Evolutionary conservation across 805 yeast species (phyloP).

Genomic region (Kuraishia floccosa): DNA sequence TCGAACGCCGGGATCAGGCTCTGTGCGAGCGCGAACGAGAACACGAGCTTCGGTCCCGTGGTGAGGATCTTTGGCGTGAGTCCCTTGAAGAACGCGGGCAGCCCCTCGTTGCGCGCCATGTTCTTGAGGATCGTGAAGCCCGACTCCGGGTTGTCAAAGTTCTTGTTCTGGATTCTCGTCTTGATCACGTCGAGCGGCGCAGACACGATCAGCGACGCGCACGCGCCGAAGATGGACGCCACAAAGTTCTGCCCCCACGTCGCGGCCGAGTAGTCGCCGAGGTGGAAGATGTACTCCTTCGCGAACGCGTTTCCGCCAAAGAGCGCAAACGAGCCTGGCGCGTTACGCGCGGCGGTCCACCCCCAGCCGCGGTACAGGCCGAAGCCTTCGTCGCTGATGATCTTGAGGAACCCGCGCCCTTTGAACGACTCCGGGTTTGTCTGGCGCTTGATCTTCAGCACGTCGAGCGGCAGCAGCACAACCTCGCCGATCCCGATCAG

Average conservation of each 20-base stretch:
- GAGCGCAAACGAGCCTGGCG: constrained; percentile 96
- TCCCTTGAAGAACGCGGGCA: constrained; percentile 89
- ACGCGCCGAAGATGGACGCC: constrained; percentile 93
- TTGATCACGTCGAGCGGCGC: constrained; percentile 98
- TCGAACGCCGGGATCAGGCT: constrained; percentile 95
- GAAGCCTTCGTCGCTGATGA: constrained; percentile 83
- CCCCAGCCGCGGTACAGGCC: constrained; percentile 98
- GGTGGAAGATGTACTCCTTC: constrained; percentile 85
- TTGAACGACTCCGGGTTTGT: constrained; percentile 99
- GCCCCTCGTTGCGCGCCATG: constrained; percentile 86
- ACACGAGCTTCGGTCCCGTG: constrained; percentile 96
- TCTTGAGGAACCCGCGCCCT: constrained; percentile 91
- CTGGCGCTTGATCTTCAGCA: constrained; percentile 95
- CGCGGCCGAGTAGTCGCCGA: constrained; percentile 79
- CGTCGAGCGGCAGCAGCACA: constrained; percentile 90
- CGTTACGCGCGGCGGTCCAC: constrained; percentile 99
- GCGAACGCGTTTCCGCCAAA: constrained; percentile 99
- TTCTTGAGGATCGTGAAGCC: constrained; percentile 90
- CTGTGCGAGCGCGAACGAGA: constrained; percentile 97
- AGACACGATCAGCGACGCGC: constrained; percentile 90
- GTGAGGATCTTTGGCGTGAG: constrained; percentile 93
- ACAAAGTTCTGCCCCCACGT: constrained; percentile 93
- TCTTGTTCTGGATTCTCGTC: constrained; percentile 95
- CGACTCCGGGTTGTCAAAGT: constrained; percentile 90
- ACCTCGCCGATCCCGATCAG: constrained; percentile 94